These are phyloP conservation scores for Cichorium intybus DNA, from an alignment of 140 eudicot genomes.

Conservation along the genomic window DNA sequence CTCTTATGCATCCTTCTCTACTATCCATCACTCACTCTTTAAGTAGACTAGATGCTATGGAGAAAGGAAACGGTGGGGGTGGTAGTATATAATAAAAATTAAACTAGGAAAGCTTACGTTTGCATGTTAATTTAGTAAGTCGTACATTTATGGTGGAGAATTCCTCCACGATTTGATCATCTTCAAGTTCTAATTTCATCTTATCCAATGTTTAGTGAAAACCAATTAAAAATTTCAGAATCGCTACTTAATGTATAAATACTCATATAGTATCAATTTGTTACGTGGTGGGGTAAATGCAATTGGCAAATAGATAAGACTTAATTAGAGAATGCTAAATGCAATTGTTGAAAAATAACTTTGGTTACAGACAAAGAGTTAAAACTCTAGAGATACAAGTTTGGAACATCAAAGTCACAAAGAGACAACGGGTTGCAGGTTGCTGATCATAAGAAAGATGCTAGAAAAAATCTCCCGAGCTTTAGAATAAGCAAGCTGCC, in stretches of 20 bases:
- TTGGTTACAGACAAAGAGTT: constrained; percentile 3
- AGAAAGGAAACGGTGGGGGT: too few species aligned
- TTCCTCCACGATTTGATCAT: too few species aligned
- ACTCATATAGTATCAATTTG: neutral
- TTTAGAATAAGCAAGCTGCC: constrained; percentile 33
- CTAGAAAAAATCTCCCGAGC: neutral
- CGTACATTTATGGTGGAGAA: too few species aligned
- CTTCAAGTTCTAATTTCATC: neutral
- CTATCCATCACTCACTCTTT: too few species aligned
- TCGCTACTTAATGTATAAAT: neutral
- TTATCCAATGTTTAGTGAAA: neutral
- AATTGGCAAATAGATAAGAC: neutral
- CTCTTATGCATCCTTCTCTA: too few species aligned
- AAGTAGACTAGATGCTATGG: too few species aligned
- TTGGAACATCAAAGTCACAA: constrained; percentile 4
- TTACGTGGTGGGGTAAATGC: too few species aligned
- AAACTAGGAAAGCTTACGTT: too few species aligned
- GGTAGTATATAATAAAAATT: too few species aligned
- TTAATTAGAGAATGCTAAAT: neutral
- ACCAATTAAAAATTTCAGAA: neutral
- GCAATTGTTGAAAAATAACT: neutral
- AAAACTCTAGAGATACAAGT: constrained; percentile 14
- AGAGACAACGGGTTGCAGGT: neutral
- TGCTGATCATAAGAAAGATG: neutral
- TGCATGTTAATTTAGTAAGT: too few species aligned